Conservation (phyloP, 306 rosid species). For the Cyclanthera cordifolia region DNA sequence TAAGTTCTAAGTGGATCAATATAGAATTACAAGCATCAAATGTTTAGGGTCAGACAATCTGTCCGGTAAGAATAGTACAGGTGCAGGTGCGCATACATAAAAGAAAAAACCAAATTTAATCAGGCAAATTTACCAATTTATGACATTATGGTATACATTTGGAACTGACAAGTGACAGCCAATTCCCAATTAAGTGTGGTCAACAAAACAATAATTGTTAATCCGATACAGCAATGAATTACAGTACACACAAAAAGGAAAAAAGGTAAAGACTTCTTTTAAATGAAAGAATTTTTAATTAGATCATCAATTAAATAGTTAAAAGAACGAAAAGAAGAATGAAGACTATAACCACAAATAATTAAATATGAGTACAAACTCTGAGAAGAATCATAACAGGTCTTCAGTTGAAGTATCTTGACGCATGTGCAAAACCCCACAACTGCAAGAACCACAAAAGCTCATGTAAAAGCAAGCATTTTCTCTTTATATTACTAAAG, state of each 20-base stretch:
- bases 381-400: not conserved
- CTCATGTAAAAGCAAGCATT: conserved; percentile 5
- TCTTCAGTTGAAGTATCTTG: conserved; percentile 36
- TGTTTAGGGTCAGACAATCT: too few relatives aligned
- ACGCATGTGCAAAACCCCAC: conserved; percentile 92
- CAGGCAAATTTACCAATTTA: not conserved
- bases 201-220: not conserved
- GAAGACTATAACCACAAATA: not conserved
- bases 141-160: not conserved
- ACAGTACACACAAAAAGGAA: not conserved
- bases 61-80: too few relatives aligned
- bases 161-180: not conserved
- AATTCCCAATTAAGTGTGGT: not conserved
- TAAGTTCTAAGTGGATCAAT: too few relatives aligned
- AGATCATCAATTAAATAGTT: not conserved
- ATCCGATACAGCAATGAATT: not conserved
- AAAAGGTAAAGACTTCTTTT: not conserved
- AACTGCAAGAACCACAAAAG: conserved; percentile 47
- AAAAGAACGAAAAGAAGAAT: not conserved
- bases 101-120: not conserved
- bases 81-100: too few relatives aligned
- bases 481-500: not conserved
- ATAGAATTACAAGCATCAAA: too few relatives aligned
- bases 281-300: not conserved
- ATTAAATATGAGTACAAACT: conserved; percentile 3